Conservation (phyloP, 2,329 filamentous ascomycete genomes). For the Blumeriella jaapii region DNA sequence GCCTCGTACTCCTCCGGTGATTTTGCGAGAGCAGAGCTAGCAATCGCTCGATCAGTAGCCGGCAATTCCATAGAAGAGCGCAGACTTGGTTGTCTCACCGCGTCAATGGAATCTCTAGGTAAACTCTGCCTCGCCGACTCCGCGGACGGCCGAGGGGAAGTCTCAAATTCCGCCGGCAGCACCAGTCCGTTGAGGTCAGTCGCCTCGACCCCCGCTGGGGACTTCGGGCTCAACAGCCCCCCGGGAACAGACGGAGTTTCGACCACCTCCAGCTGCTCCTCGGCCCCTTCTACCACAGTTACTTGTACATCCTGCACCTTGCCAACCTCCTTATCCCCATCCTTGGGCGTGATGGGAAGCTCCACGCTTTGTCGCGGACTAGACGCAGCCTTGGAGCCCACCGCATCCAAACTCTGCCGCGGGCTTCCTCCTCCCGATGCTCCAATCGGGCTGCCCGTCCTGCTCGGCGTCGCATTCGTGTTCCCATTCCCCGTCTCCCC, state of each 20-base stretch:
- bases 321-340: conserved; percentile 6
- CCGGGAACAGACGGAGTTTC: conserved; percentile 12
- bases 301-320: background rate
- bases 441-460: conserved; percentile 42
- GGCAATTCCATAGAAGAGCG: conserved; percentile 25
- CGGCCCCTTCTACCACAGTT: background rate
- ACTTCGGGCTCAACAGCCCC: conserved; percentile 10
- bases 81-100: conserved; percentile 12
- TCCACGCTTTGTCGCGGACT: conserved; percentile 35
- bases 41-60: conserved; percentile 9
- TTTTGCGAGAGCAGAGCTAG: conserved; percentile 5
- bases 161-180: conserved; percentile 14
- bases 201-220: conserved; percentile 2
- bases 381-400: conserved; percentile 31
- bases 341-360: conserved; percentile 18
- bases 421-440: too few relatives aligned
- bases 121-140: conserved; percentile 22
- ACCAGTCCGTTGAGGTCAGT: conserved; percentile 8
- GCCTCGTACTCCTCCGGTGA: conserved; percentile 29
- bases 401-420: too few relatives aligned
- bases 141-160: conserved; percentile 17
- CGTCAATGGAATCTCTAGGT: conserved; percentile 19
- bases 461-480: conserved; percentile 36
- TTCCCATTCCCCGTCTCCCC: background rate
- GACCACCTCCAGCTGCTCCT: conserved; percentile 1